Evolutionary conservation across 352 stramenopile genomes (phyloP), one percentile per base, ranked within the genome.

Genomic region (Globisporangium cederbergense): DNA sequence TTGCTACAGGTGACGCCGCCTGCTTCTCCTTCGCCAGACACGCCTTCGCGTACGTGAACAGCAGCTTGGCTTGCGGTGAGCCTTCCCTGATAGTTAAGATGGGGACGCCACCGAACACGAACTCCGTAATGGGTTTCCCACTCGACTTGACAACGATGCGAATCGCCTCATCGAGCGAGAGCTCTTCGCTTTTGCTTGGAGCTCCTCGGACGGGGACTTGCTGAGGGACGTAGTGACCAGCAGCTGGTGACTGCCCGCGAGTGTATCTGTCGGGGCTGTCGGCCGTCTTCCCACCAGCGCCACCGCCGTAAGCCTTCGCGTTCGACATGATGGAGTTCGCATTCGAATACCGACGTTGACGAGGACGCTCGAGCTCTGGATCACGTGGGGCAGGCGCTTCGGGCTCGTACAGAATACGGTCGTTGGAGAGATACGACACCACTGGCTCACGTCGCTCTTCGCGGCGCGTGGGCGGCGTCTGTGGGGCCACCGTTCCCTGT

Each of bases 41-140:
- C 11, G 84, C 80, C 63, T 89, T 89, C 1, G 84, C 84, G 62
- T 90, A 93, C 51, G 87, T 87, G 43, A 77, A 67, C 66, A 93
- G 71, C 4, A 93, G 64, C 50, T 84, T 82, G 11, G 82, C 79
- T 59, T 93, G 82, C 6, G 89, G 72, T 2, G 80, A 81, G 49
- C 81, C 84, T 66, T 90, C 79, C 28, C 77, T 73, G 52, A 93
- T 93, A 36, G 79, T 52, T 5, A 79, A 62, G 11, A 93, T 62
- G 2, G 76, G 77, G 8, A 79, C 62, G 7, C 84, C 84, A 34
- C 74, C 84, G 67, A 93, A 93, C 65, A 88, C 65, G 46, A 79
- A 91, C 55, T 80, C 61, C 2, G 84, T 77, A 4, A 86, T 68
- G 1, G 84, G 62, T 42, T 85, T 90, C 22, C 78, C 80, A 25